Evolutionary conservation across 2,329 filamentous ascomycete species (phyloP).

Genomic region (Aspergillus ibericus): DNA sequence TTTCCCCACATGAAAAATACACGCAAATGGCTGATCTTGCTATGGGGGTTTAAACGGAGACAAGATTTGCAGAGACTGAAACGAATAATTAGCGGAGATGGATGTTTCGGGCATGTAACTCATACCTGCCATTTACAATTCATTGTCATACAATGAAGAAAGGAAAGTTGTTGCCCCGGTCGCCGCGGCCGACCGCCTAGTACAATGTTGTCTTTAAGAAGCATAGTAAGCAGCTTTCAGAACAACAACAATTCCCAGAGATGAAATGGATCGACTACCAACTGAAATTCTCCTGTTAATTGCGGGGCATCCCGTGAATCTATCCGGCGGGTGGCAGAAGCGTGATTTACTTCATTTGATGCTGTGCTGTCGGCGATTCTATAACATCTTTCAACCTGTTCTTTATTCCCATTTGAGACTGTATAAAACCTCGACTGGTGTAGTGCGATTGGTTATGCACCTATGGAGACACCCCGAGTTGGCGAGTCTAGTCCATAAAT

Average conservation of each 20-base stretch:
- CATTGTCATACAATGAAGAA: too few relatives aligned
- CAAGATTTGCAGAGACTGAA: too few relatives aligned
- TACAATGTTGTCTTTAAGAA: too few relatives aligned
- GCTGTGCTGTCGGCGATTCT: background rate
- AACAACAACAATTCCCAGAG: background rate
- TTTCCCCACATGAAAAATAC: too few relatives aligned
- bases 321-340: too few relatives aligned
- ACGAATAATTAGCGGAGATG: too few relatives aligned
- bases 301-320: background rate
- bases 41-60: too few relatives aligned
- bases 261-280: background rate
- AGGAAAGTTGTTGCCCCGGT: too few relatives aligned
- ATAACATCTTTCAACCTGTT: background rate
- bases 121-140: too few relatives aligned
- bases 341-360: background rate
- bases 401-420: background rate
- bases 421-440: background rate
- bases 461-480: background rate
- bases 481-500: background rate
- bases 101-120: too few relatives aligned
- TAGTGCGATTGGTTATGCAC: background rate
- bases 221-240: background rate
- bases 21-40: too few relatives aligned
- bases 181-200: too few relatives aligned
- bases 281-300: background rate